Conservation (phyloP, 306 rosid genomes). For the Lagenaria siceraria region DNA sequence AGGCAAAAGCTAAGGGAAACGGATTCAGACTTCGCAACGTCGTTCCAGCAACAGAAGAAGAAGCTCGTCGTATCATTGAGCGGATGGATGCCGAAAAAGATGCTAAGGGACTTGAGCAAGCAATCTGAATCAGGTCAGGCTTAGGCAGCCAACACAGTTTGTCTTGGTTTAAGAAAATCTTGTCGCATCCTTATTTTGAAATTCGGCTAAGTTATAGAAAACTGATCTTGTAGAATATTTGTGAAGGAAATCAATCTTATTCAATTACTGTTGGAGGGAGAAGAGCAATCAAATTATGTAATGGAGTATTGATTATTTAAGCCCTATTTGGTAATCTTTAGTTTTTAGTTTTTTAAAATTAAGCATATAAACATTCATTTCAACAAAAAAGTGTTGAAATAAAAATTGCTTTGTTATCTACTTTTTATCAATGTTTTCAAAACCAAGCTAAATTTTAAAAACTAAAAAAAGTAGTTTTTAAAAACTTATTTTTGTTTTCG, state of each 20-base stretch:
- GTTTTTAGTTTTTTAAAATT: no score
- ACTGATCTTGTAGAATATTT: not conserved
- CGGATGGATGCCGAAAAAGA: slow-evolving; percentile 57
- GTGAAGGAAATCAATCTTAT: not conserved
- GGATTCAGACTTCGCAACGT: slow-evolving; percentile 52
- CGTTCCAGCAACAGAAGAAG: slow-evolving; percentile 95
- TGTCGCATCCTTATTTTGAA: not conserved
- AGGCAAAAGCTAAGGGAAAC: slow-evolving; percentile 50
- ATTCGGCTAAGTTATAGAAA: not conserved
- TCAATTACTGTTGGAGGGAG: not conserved
- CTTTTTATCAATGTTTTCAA: no score
- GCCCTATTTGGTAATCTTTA: no score
- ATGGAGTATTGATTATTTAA: not conserved
- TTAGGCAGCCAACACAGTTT: not conserved
- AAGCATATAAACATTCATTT: no score
- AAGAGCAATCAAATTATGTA: not conserved
- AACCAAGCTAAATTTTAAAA: no score
- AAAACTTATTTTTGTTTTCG: no score
- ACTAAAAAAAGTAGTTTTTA: no score
- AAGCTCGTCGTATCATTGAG: slow-evolving; percentile 66
- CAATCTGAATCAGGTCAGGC: not conserved
- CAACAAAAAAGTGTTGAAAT: no score
- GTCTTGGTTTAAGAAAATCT: not conserved
- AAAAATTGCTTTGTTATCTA: no score
- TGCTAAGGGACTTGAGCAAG: slow-evolving; percentile 5